Base-by-base conservation (phyloP, 2,329 filamentous ascomycete species). In the Alternaria arbusti region DNA sequence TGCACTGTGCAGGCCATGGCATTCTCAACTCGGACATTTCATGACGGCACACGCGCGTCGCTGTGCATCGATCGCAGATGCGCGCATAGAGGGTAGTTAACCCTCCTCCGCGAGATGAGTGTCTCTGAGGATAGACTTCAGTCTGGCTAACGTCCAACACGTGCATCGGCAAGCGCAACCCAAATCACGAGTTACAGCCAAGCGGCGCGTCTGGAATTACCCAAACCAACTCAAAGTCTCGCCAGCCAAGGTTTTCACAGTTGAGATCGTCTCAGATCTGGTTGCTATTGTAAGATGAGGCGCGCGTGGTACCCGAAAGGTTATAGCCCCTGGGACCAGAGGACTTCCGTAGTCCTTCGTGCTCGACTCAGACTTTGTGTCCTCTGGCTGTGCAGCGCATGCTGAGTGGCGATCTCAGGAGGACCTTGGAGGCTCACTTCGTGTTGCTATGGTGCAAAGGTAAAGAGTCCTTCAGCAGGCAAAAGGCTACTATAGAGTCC, bases 51-150 rank as follows among this genome's bases (percentile, higher is more conserved):
- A 84, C 74, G 26, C 76, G 66, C 54, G 75, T 64, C 54, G 83
- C 83, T 66, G 83, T 82, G 12, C 20, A 40, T 71, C 64, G 63
- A 83, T 81, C 25, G 79, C 81, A 44, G 72, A 82, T 84, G 66
- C 58, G 64, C 79, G 62, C 5, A 71, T 57, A 68, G 78, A 76
- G 45, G 80, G 9, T 66, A 55, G 36, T 22, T 20, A 26, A 17
- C 20, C 15, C 25, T 22, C 13, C n/a, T 26, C 15, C n/a, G 17
- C 47, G 26, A 51, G 47, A 36, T 23, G 49, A 22, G 30, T 36
- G 50, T 36, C 51, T 51, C 23, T 54, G 55, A 40, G 45, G 22
- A 51, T 36, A 51, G 28, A 36, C 20, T 36, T 11, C 20, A 52
- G 11, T 30, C 30, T 52, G 28, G 32, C 28, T 40, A 23, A 40